Evolutionary conservation across 1,284 basidiomycete genomes (phyloP).

Genomic region (Ceratobasidium sp.): DNA sequence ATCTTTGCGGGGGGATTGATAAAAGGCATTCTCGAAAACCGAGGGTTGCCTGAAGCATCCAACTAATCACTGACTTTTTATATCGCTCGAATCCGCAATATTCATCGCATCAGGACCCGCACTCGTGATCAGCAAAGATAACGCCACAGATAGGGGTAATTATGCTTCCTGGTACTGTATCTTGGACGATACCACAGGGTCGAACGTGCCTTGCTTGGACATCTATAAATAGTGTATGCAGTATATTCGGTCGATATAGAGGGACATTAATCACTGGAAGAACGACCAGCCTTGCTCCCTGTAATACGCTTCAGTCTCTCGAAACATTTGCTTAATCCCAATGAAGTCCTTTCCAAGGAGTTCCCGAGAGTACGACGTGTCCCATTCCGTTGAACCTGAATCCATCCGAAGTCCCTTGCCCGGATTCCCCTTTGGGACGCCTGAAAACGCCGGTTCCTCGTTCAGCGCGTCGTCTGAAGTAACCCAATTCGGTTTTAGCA

Average conservation of each 20-base stretch:
- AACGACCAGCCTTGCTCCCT: constrained; percentile 26
- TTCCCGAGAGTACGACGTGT: constrained; percentile 1
- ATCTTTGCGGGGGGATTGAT: constrained; percentile 7
- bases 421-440: constrained; percentile 46
- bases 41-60: too few relatives aligned
- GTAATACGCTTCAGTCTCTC: constrained; percentile 34
- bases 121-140: too few relatives aligned
- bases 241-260: too few relatives aligned
- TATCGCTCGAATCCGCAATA: too few relatives aligned
- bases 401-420: constrained; percentile 8
- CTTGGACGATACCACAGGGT: too few relatives aligned
- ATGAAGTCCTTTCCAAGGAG: constrained; percentile 38
- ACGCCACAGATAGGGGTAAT: too few relatives aligned
- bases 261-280: constrained; percentile 7
- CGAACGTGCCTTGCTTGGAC: too few relatives aligned
- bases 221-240: too few relatives aligned
- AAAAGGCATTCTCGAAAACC: constrained; percentile 5
- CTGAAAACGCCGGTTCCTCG: constrained; percentile 28
- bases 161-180: too few relatives aligned
- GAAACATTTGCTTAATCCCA: constrained; percentile 24
- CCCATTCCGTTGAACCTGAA: constrained; percentile 24
- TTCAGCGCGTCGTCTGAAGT: constrained; percentile 27
- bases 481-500: not conserved
- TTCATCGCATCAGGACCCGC: too few relatives aligned
- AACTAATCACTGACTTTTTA: too few relatives aligned